Evolutionary conservation across 179 eudicot species (phyloP).

Genomic region (Patellifolia procumbens): DNA sequence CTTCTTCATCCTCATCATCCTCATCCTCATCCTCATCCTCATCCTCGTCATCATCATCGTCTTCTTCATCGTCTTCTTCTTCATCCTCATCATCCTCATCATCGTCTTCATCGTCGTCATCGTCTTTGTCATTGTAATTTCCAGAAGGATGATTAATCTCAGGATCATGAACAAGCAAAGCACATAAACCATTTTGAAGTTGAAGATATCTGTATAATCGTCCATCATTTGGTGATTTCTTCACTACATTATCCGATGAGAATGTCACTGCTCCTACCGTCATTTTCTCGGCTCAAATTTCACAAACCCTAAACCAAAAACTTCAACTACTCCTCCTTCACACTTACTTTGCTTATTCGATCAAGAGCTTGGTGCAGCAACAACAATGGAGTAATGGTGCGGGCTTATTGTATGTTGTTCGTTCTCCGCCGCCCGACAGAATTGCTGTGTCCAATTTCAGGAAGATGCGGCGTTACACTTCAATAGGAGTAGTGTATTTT

Average conservation of each 20-base stretch:
- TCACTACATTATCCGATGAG: conserved; percentile 67
- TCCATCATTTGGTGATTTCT: conserved; percentile 75
- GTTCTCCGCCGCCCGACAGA: not conserved
- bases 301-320: not conserved
- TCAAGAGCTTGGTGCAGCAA: not conserved
- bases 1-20: conserved; percentile 24
- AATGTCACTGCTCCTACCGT: conserved; percentile 27
- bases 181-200: conserved; percentile 76
- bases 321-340: not conserved
- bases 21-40: conserved; percentile 24
- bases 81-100: conserved; percentile 38
- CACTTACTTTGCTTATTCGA: not conserved
- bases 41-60: conserved; percentile 30
- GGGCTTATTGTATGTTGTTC: not conserved
- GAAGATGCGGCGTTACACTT: not conserved
- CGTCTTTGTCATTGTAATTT: conserved; percentile 16
- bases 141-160: conserved; percentile 50
- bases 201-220: conserved; percentile 68
- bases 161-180: conserved; percentile 84
- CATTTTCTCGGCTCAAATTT: conserved; percentile 13
- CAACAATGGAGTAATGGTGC: not conserved
- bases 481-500: too few species aligned
- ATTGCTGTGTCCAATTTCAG: not conserved
- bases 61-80: conserved; percentile 34
- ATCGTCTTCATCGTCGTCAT: conserved; percentile 29